Conservation (phyloP, 441 rosid species). For the Erodium texanum region DNA sequence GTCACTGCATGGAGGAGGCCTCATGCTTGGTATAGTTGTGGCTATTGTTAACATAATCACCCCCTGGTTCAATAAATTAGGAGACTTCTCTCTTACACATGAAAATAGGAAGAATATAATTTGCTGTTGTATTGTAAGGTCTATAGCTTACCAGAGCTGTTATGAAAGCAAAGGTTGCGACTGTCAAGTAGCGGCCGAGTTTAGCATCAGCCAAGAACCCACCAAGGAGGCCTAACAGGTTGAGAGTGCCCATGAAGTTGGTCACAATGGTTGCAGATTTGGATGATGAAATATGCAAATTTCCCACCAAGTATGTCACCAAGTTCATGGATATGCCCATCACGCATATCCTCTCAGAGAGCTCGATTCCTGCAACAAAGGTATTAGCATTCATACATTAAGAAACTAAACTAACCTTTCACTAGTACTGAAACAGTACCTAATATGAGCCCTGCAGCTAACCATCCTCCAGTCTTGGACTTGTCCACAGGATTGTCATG, state of each 20-base stretch:
- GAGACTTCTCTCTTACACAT: not conserved
- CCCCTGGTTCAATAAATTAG: constrained; percentile 37
- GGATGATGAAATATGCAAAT: constrained; percentile 62
- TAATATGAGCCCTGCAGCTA: constrained; percentile 72
- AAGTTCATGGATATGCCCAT: constrained; percentile 87
- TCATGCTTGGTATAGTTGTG: constrained; percentile 57
- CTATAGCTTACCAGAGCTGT: constrained; percentile 47
- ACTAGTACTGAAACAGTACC: constrained; percentile 29
- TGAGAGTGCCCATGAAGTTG: constrained; percentile 83
- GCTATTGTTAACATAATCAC: constrained; percentile 50
- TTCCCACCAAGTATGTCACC: constrained; percentile 72
- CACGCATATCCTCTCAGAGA: constrained; percentile 78
- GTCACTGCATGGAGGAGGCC: constrained; percentile 60
- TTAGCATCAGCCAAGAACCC: constrained; percentile 91
- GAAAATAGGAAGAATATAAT: no score
- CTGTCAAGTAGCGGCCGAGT: constrained; percentile 72
- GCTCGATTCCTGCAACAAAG: constrained; percentile 55
- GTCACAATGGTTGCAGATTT: constrained; percentile 74
- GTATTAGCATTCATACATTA: not conserved
- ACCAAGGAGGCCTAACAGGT: constrained; percentile 74
- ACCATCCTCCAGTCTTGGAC: constrained; percentile 83
- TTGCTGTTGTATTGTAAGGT: no score
- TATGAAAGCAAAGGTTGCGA: constrained; percentile 48
- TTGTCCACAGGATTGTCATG: constrained; percentile 62
- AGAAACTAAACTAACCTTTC: not conserved